Base-by-base conservation (phyloP, 768 basidiomycete genomes). In the Rhizopogon rudus region DNA sequence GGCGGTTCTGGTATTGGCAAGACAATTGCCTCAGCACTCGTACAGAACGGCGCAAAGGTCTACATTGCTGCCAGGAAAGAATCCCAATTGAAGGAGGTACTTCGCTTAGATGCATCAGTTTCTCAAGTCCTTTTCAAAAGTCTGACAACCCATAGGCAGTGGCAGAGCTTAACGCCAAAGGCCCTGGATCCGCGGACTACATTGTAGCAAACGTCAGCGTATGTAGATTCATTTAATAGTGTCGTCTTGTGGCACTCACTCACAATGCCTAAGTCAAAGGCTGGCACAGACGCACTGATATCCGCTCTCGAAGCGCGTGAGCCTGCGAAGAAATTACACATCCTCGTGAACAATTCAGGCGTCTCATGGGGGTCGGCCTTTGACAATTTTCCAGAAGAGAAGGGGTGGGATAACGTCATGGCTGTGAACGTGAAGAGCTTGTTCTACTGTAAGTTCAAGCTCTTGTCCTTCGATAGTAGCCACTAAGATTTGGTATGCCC, bases 51-150 rank as follows among this genome's bases (percentile, higher is more conserved):
- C 12, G 90, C 87, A 35, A 87, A 83, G 61, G 93, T 96, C 41
- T 93, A 94, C 72, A 93, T 95, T 60, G 91, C 93, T 13, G 86
- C 90, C 10, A 78, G 93, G 53, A 93, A 92, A 66, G 88, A 91
- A 72, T 67, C 75, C 17, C 86, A 87, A 62, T 77, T 95, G 55
- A 83, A 87, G 71, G 81, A 88, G 77, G 89, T 87, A 25, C 25
- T 25, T 25, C 25, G 25, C 25, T 25, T 25, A 54, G 51, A 77
- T 49, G 25, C 10, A 17, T 1, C 40, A 8, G 25, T 16, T 33
- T 12, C 22, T 10, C 14, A 16, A 16, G 48, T 22, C 5, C 48
- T 22, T 8, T 25, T 9, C 20, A 25, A 16, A 25, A 5, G 35
- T 25, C 20, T 16, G 6, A 42, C 41, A 42, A 8, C 22, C 28